Conservation (phyloP, 2,329 filamentous ascomycete species). For the Aspergillus sp. region DNA sequence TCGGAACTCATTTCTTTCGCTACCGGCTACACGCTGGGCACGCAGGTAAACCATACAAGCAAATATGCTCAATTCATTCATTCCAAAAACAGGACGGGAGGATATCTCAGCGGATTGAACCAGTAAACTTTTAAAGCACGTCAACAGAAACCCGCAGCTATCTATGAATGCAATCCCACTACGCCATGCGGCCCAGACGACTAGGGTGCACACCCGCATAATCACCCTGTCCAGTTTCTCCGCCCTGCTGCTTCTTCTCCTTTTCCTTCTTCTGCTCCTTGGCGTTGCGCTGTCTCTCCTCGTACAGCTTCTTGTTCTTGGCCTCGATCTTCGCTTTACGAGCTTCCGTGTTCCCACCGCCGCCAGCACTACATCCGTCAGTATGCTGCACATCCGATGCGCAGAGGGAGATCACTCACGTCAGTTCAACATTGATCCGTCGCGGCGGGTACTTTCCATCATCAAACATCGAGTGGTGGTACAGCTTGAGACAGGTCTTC, state of each 20-base stretch:
- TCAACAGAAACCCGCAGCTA: background rate
- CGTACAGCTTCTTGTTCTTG: conserved; percentile 84
- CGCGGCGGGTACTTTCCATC: conserved; percentile 56
- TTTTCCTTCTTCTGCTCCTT: conserved; percentile 49
- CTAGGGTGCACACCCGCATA: conserved; percentile 44
- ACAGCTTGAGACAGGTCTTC: conserved; percentile 87
- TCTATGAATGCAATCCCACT: conserved; percentile 1
- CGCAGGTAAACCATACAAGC: conserved; percentile 1
- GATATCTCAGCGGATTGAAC: conserved; percentile 14
- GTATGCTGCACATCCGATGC: background rate
- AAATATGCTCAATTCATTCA: conserved; percentile 8
- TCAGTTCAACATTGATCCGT: conserved; percentile 90
- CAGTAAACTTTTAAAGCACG: conserved; percentile 3
- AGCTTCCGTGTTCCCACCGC: conserved; percentile 72
- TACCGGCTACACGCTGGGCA: background rate
- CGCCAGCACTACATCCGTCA: conserved; percentile 60
- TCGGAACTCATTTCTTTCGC: background rate
- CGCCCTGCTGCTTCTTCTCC: conserved; percentile 26
- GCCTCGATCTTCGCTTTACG: conserved; percentile 73
- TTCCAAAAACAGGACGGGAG: conserved; percentile 12
- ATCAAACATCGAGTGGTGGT: conserved; percentile 79
- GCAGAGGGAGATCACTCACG: conserved; percentile 52
- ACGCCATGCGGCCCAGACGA: conserved; percentile 37
- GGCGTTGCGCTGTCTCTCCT: conserved; percentile 56
- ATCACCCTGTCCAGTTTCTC: conserved; percentile 20